phyloP scores from a whole-genome alignment of 257 asterid genomes.

The Solanum virginianum region DNA sequence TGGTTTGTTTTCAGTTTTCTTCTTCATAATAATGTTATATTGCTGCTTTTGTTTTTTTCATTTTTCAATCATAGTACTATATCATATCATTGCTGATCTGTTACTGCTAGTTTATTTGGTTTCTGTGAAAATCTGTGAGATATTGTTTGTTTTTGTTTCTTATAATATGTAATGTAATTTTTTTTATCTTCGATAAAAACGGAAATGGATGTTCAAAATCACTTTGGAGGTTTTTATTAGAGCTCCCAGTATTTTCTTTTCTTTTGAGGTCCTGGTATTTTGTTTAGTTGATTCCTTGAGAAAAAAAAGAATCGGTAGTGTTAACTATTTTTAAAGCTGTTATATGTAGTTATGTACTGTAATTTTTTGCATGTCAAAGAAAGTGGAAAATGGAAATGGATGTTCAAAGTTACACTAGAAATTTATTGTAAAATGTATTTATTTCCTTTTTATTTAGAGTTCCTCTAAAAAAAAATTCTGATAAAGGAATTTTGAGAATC shows the following conservation, averaged over 20 bases:
- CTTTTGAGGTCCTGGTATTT: not conserved
- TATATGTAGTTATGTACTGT: not conserved
- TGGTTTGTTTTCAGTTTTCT: not conserved
- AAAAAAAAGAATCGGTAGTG: not conserved
- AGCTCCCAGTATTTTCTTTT: not conserved
- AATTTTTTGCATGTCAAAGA: not conserved
- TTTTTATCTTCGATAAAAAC: not conserved
- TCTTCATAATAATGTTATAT: not conserved
- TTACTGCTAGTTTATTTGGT: not conserved
- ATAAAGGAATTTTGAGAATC: not conserved
- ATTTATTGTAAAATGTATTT: not conserved
- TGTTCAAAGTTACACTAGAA: not conserved
- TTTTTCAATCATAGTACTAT: not conserved
- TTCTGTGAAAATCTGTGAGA: not conserved
- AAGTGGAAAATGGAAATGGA: not conserved
- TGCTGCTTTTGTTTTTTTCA: not conserved
- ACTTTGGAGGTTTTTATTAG: not conserved
- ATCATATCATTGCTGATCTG: not conserved
- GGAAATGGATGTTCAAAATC: not conserved
- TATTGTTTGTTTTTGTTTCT: not conserved
- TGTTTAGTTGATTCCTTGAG: not conserved
- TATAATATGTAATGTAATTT: not conserved
- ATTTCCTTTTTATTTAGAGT: not conserved
- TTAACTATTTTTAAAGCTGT: not conserved
- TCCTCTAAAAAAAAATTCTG: not conserved